phyloP scores from a whole-genome alignment of 257 asterid genomes.

The Lycium barbarum region DNA sequence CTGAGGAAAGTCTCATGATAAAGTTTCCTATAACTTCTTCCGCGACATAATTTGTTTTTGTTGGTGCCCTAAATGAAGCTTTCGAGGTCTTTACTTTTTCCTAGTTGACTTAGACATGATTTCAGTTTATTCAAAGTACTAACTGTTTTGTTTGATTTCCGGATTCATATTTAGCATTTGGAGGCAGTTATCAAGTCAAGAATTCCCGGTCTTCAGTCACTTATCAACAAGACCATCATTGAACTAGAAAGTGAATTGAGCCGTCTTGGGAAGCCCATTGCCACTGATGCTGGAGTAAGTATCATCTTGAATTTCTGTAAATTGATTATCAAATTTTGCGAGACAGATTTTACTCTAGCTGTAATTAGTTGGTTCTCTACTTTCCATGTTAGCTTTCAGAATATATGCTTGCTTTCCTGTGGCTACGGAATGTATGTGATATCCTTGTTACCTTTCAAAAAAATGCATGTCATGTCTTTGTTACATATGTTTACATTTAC shows the following conservation, averaged over 20 bases:
- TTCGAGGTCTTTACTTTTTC: neutral
- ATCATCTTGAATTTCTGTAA: constrained; percentile 25
- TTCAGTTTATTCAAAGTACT: neutral
- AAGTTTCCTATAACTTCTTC: neutral
- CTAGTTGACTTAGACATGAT: neutral
- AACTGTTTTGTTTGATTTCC: constrained; percentile 15
- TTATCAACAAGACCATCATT: constrained; percentile 85
- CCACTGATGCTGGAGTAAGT: constrained; percentile 98
- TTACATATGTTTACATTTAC: constrained; percentile 32
- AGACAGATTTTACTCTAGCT: neutral
- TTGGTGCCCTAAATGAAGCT: constrained; percentile 18
- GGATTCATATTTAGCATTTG: constrained; percentile 70
- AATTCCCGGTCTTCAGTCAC: constrained; percentile 98
- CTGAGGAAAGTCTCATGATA: neutral
- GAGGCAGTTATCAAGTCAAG: constrained; percentile 98
- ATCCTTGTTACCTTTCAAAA: neutral
- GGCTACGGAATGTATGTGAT: constrained; percentile 12
- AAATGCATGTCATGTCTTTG: neutral
- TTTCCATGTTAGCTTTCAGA: neutral
- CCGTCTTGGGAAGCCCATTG: constrained; percentile 94
- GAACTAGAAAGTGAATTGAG: constrained; percentile 90
- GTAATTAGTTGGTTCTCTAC: constrained; percentile 8
- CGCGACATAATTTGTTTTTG: neutral
- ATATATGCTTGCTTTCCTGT: constrained; percentile 10
- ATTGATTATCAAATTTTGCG: constrained; percentile 18